A percentile compares a stretch with the other conserved stretches of the same genome.
phyloP scores from a whole-genome alignment of 164 flowering plant species.

The Saururus chinensis region DNA sequence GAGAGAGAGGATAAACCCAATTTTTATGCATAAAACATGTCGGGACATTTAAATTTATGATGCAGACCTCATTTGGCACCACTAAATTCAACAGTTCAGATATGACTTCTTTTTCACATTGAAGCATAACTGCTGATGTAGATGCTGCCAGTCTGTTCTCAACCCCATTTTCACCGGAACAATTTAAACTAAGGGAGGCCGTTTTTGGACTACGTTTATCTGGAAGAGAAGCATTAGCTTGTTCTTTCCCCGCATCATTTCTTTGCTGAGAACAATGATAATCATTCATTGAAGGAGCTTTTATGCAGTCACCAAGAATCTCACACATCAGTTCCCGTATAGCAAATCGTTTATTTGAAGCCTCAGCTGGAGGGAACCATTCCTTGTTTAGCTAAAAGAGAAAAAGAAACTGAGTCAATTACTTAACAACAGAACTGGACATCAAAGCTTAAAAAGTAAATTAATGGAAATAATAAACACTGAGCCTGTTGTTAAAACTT shows the following conservation, averaged over 20 bases:
- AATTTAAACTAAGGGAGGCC: too few relatives aligned
- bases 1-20: neutral
- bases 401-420: constrained; percentile 5
- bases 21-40: neutral
- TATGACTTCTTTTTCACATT: neutral
- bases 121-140: neutral
- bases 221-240: neutral
- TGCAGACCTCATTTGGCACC: neutral
- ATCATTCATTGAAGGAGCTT: constrained; percentile 21
- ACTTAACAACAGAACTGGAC: neutral
- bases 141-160: neutral
- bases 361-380: constrained; percentile 87
- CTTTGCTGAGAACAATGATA: constrained; percentile 13
- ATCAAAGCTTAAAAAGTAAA: too few relatives aligned
- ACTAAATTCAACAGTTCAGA: neutral
- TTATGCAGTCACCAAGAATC: constrained; percentile 28
- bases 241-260: constrained; percentile 13
- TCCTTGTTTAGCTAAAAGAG: constrained; percentile 49
- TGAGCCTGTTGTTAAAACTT: neutral
- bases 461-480: neutral
- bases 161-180: too few relatives aligned
- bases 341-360: constrained; percentile 61
- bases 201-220: too few relatives aligned
- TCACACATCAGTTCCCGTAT: constrained; percentile 56
- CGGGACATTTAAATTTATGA: neutral